Evolutionary conservation across 768 basidiomycete genomes (phyloP).

Genomic region (Mycena olivaceomarginata): DNA sequence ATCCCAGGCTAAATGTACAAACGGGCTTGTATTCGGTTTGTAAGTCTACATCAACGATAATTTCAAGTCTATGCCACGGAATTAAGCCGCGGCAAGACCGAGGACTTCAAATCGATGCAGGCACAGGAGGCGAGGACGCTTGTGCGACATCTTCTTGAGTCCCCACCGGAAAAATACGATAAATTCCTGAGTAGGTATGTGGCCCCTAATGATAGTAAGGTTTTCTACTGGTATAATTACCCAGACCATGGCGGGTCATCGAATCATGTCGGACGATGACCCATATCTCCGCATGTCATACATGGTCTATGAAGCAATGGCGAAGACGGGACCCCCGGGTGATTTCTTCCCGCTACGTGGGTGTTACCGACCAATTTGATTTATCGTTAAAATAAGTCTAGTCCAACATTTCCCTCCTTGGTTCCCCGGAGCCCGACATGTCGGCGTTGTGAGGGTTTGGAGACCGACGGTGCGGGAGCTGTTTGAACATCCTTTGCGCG

Average conservation of each 20-base stretch:
- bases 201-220: background rate
- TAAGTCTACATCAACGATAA: too few relatives aligned
- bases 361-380: background rate
- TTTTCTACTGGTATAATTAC: slow-evolving; percentile 45
- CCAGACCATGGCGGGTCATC: slow-evolving; percentile 56
- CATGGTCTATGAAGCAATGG: slow-evolving; percentile 48
- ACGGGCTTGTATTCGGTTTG: too few relatives aligned
- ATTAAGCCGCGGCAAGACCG: slow-evolving; percentile 43
- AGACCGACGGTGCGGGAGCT: background rate
- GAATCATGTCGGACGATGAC: slow-evolving; percentile 46
- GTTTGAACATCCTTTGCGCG: background rate
- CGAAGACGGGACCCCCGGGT: slow-evolving; percentile 31
- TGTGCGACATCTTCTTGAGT: background rate
- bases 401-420: background rate
- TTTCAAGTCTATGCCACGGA: too few relatives aligned
- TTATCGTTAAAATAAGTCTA: background rate
- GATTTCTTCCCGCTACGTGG: too few relatives aligned
- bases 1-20: too few relatives aligned
- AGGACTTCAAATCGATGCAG: slow-evolving; percentile 48
- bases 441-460: background rate
- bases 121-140: slow-evolving; percentile 53
- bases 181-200: background rate
- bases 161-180: slow-evolving; percentile 6
- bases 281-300: slow-evolving; percentile 33
- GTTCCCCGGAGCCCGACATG: background rate